Base-by-base conservation (phyloP, 2,329 filamentous ascomycete genomes). In the Macrophomina pseudophaseolina region DNA sequence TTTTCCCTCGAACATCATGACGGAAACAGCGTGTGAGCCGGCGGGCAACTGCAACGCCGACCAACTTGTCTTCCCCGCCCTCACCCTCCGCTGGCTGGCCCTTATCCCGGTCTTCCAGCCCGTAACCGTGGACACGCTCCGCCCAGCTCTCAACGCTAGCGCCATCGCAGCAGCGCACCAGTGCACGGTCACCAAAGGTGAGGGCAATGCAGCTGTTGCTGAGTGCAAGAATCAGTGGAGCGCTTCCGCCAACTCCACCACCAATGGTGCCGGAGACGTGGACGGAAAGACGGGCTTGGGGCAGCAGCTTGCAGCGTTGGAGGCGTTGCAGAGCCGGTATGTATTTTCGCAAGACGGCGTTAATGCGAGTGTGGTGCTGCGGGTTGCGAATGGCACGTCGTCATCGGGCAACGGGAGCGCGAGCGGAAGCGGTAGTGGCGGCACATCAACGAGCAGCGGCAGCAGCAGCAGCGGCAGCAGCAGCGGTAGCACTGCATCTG, bases 41-140 rank as follows among this genome's bases (percentile, higher is more conserved):
- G 77, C 77, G 66, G 78, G 80, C 65, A 82, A 81, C 32, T 94
- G 91, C 82, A 86, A 92, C 79, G 83, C 83, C 69, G 90, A 93
- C 76, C 90, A 93, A 79, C 85, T 85, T 72, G 88, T 85, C 58
- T 93, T 93, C 86, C 93, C 93, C 79, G 90, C 89, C 9, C 93
- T 92, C 76, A 81, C 92, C 32, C 79, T 87, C 33, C 88, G 91
- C 53, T 93, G 89, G 87, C 74, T 84, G 67, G 76, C 77, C 16
- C 82, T 83, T 68, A 77, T 80, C 6, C 77, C 80, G 2, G 70
- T 80, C 33, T 68, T 84, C 59, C 80, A 80, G 16, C 82, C 82
- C 4, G 80, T 76, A 64, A 80, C 81, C 33, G 74, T 73, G 48
- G 71, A 75, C 30, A 72, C 72, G 14, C 77, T 83, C 52, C 74